These are phyloP conservation scores for Symmetrospora coprosmae DNA, from an alignment of 768 basidiomycete species.

Conservation along the genomic window DNA sequence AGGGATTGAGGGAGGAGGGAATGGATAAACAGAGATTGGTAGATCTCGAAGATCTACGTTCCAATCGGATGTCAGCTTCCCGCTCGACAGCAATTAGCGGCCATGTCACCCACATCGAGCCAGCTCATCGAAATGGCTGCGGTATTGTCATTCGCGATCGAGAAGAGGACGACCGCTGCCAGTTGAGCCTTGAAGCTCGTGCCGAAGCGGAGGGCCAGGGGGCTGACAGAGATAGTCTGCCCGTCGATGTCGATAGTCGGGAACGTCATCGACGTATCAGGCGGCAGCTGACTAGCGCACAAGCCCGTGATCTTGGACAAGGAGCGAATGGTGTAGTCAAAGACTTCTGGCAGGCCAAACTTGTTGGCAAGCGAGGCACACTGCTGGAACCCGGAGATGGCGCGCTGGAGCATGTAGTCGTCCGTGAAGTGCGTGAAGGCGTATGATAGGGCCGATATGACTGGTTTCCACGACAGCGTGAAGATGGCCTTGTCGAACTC, in stretches of 20 bases:
- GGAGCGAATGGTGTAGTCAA: conserved; percentile 87
- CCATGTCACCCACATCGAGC: conserved; percentile 53
- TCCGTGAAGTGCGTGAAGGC: conserved; percentile 94
- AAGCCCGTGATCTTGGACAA: conserved; percentile 83
- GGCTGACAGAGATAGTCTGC: conserved; percentile 76
- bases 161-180: conserved; percentile 91
- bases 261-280: conserved; percentile 49
- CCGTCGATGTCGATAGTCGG: conserved; percentile 81
- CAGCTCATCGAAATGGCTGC: conserved; percentile 87
- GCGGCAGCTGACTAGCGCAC: conserved; percentile 49
- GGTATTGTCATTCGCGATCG: conserved; percentile 91
- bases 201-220: conserved; percentile 81
- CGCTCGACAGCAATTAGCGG: neutral
- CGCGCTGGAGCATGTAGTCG: conserved; percentile 86
- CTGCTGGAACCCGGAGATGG: conserved; percentile 91
- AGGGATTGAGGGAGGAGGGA: conserved; percentile 77
- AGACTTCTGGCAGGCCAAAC: conserved; percentile 82
- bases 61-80: neutral
- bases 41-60: conserved; percentile 87
- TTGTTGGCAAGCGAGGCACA: conserved; percentile 82
- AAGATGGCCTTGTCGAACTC: conserved; percentile 87
- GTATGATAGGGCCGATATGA: conserved; percentile 85
- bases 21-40: conserved; percentile 86
- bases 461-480: conserved; percentile 76
- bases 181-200: conserved; percentile 89